These are phyloP conservation scores for Volutella citrinella DNA, from an alignment of 2,329 filamentous ascomycete species.

Conservation along the genomic window DNA sequence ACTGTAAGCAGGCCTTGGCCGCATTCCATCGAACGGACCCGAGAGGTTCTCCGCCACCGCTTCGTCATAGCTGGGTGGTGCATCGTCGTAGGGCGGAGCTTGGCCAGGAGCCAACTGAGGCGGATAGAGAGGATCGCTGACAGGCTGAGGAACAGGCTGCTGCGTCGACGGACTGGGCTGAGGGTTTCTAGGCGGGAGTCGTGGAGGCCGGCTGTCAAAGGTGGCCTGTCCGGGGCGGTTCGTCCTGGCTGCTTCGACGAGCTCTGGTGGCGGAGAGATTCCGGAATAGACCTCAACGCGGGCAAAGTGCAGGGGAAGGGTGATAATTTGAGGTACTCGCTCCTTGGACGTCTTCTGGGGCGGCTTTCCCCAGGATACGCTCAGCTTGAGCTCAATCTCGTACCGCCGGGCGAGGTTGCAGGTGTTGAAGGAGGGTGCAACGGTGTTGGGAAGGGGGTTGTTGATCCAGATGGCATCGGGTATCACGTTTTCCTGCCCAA, in stretches of 20 bases:
- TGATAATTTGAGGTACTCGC: slow-evolving; percentile 63
- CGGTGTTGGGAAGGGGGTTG: slow-evolving; percentile 73
- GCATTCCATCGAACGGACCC: slow-evolving; percentile 63
- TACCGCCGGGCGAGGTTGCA: slow-evolving; percentile 86
- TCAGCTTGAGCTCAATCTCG: slow-evolving; percentile 77
- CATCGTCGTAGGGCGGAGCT: slow-evolving; percentile 60
- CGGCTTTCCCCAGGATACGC: slow-evolving; percentile 69
- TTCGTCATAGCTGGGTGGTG: slow-evolving; percentile 94
- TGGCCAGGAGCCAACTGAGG: slow-evolving; percentile 50
- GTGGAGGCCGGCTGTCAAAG: slow-evolving; percentile 29
- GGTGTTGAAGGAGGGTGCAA: slow-evolving; percentile 81
- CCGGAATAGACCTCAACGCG: slow-evolving; percentile 80
- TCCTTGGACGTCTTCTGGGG: slow-evolving; percentile 24
- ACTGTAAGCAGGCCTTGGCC: slow-evolving; percentile 64
- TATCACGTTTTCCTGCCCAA: slow-evolving; percentile 66
- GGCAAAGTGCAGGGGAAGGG: slow-evolving; percentile 75
- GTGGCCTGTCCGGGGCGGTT: slow-evolving; percentile 39
- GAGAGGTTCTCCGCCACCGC: slow-evolving; percentile 74
- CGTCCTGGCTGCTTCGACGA: slow-evolving; percentile 58
- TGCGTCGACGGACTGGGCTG: slow-evolving; percentile 21
- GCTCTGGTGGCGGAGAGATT: slow-evolving; percentile 73
- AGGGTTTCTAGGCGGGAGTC: slow-evolving; percentile 33
- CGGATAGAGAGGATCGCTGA: slow-evolving; percentile 53
- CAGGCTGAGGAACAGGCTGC: slow-evolving; percentile 26
- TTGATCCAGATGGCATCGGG: slow-evolving; percentile 71